These are phyloP conservation scores for Begonia masoniana DNA, from an alignment of 306 rosid genomes.

Conservation along the genomic window DNA sequence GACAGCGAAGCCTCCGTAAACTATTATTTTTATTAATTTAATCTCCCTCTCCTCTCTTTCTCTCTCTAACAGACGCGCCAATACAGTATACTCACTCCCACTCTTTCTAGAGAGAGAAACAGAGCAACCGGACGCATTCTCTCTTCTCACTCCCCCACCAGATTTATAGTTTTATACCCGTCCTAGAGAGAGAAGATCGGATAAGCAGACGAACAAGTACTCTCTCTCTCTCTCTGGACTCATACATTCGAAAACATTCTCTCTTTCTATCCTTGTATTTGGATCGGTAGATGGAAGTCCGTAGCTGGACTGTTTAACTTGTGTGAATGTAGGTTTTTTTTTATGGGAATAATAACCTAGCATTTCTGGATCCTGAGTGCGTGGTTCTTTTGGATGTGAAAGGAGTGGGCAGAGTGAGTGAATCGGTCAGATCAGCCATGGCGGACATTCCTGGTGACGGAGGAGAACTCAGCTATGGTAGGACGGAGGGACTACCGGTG, in stretches of 20 bases:
- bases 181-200: not conserved
- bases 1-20: not conserved
- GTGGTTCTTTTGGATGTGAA: slow-evolving; percentile 50
- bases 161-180: not conserved
- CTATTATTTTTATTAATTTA: slow-evolving; percentile 5
- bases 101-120: not conserved
- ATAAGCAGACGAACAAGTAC: not conserved
- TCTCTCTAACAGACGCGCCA: slow-evolving; percentile 4
- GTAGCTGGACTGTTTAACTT: not conserved
- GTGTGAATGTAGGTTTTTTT: not conserved
- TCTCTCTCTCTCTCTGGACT: not conserved
- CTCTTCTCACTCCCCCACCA: not conserved
- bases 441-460: slow-evolving; percentile 61
- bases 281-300: not conserved
- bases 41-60: not conserved
- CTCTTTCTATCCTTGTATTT: not conserved
- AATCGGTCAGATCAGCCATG: slow-evolving; percentile 62
- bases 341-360: slow-evolving; percentile 37
- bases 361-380: slow-evolving; percentile 25
- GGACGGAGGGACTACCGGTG: not conserved
- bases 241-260: not conserved
- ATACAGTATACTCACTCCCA: not conserved
- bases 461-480: slow-evolving; percentile 9
- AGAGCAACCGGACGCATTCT: not conserved
- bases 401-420: slow-evolving; percentile 3